Base-by-base conservation (phyloP, 2,329 filamentous ascomycete genomes). In the Epichloe bromicola region DNA sequence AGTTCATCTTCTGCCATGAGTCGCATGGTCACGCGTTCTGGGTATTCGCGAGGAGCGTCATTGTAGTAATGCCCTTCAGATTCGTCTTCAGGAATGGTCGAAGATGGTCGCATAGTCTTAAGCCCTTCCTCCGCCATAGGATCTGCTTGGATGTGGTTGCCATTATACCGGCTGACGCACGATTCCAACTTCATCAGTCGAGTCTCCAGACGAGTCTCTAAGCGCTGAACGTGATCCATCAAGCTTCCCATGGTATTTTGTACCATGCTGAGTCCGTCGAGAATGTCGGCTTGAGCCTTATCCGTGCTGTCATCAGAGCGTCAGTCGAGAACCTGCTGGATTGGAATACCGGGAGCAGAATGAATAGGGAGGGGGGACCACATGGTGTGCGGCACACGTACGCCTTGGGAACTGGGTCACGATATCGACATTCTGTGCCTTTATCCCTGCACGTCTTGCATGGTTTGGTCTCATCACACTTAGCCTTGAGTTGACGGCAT, bases 331-430 rank as follows among this genome's bases (percentile, higher is more conserved):
- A 3, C 14, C 14, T n/a, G 36, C 36, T 38, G 36, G 0, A n/a
- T 0, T 6, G 11, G 12, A n/a, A n/a, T 1, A 38, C 14, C 15
- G 12, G 36, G 12, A 38, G 36, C 36, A n/a, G 12, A 14, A n/a
- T 12, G 36, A 37, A 37, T 37, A 4, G 36, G 36, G 36, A 26
- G 23, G 8, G 23, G 2, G 2, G 3, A 46, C 6, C 12, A 11
- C 3, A n/a, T 17, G 4, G 15, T 26, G 15, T 38, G 23, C n/a
- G 38, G 17, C 19, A 5, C 3, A 51, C 52, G 39, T 75, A 95
- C 87, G 94, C 91, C 63, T 94, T 93, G 15, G 88, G 88, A 20
- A 88, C 86, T 5, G 93, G 85, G 62, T 96, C 90, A 57, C 90
- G 83, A 66, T 96, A 97, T 66, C 87, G 83, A 71, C 88, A 98